These are phyloP conservation scores for Elsinoe arachidis DNA, from an alignment of 2,329 filamentous ascomycete species.

Conservation along the genomic window DNA sequence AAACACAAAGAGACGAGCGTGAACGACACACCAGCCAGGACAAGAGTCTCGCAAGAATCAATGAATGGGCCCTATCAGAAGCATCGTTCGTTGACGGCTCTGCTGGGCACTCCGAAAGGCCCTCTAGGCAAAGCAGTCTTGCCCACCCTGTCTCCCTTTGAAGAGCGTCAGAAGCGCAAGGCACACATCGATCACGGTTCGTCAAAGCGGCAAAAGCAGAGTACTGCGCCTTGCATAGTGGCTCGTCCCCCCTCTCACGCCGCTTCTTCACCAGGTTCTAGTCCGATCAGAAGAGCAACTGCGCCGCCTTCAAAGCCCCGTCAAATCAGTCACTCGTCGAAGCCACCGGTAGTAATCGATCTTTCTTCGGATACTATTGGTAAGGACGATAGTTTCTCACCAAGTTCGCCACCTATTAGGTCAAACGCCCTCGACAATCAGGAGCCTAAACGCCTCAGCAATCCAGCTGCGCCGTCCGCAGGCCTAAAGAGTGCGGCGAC, in stretches of 20 bases:
- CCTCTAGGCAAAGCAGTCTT: conserved; percentile 53
- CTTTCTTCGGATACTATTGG: neutral
- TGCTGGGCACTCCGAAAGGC: conserved; percentile 58
- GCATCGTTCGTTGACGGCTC: conserved; percentile 51
- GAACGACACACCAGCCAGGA: conserved; percentile 21
- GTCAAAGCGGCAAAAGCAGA: conserved; percentile 32
- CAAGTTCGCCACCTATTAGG: neutral
- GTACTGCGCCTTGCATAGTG: neutral
- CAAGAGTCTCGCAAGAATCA: neutral
- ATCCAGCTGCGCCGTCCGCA: neutral
- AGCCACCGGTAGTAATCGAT: neutral
- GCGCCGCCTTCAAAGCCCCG: neutral
- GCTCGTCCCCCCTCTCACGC: conserved; percentile 20
- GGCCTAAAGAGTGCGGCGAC: neutral
- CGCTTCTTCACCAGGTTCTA: conserved; percentile 4
- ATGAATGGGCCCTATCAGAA: conserved; percentile 33
- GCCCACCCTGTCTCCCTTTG: conserved; percentile 56
- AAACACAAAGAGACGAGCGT: conserved; percentile 32
- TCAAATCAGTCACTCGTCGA: conserved; percentile 9
- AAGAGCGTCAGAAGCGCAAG: conserved; percentile 37
- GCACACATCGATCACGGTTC: conserved; percentile 26
- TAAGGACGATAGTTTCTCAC: neutral
- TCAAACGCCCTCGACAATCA: neutral
- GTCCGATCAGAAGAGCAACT: neutral
- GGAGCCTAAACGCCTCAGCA: too few species aligned